Percentiles rank a stretch among this genome's conserved stretches.
These are phyloP conservation scores for Aureobasidium namibiae DNA, from an alignment of 2,329 filamentous ascomycete species.

Conservation along the genomic window DNA sequence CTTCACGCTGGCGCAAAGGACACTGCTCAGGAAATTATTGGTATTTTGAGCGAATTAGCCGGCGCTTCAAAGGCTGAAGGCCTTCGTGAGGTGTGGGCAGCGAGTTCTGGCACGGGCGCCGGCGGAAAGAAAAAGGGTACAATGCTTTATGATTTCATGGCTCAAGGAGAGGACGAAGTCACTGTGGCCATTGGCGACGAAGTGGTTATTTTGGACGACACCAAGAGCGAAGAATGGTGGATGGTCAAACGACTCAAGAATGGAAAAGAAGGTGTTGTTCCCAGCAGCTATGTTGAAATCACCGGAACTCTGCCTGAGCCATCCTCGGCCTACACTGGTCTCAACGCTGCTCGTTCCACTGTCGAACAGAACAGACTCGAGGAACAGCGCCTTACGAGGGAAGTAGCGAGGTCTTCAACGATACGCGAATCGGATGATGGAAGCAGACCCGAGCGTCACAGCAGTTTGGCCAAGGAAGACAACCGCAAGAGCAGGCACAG, in stretches of 20 bases:
- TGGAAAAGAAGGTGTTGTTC: slow-evolving; percentile 90
- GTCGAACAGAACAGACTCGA: slow-evolving; percentile 72
- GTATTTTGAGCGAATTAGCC: slow-evolving; percentile 77
- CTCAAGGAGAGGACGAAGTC: slow-evolving; percentile 92
- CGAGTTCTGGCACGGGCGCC: slow-evolving; percentile 55
- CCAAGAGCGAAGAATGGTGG: slow-evolving; percentile 97
- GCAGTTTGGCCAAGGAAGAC: slow-evolving; percentile 64
- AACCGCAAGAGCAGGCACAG: slow-evolving; percentile 51
- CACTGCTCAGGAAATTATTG: slow-evolving; percentile 87
- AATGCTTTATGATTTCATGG: slow-evolving; percentile 91
- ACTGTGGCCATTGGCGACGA: slow-evolving; percentile 86
- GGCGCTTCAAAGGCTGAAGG: slow-evolving; percentile 78
- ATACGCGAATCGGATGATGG: slow-evolving; percentile 46
- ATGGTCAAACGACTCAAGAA: slow-evolving; percentile 85
- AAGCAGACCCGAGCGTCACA: slow-evolving; percentile 57
- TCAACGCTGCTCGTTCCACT: slow-evolving; percentile 55
- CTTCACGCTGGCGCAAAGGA: slow-evolving; percentile 97
- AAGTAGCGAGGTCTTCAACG: slow-evolving; percentile 57
- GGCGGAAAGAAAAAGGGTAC: slow-evolving; percentile 68
- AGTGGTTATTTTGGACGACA: slow-evolving; percentile 80
- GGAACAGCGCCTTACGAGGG: slow-evolving; percentile 75
- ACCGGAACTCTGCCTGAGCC: slow-evolving; percentile 54
- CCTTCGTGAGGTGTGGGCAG: slow-evolving; percentile 76
- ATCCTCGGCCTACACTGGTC: slow-evolving; percentile 39
- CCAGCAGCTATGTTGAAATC: slow-evolving; percentile 90